These are phyloP conservation scores for Calocera cornea DNA, from an alignment of 768 basidiomycete species.

Conservation along the genomic window DNA sequence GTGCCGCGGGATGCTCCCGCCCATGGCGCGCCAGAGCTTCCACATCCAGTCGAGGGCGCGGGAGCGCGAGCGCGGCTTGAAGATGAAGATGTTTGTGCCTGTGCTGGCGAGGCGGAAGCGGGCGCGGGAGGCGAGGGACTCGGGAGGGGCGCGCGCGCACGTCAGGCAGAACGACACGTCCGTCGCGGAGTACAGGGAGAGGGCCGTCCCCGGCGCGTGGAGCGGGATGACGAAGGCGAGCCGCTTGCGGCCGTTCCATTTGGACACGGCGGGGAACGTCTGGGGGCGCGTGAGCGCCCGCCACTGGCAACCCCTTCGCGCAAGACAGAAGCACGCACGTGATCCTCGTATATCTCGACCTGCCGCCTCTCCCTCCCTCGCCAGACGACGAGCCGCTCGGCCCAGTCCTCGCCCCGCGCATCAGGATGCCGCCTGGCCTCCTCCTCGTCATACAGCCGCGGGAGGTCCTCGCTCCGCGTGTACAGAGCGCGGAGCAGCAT, in stretches of 20 bases:
- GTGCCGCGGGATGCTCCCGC: conserved; percentile 50
- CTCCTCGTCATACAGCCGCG: conserved; percentile 47
- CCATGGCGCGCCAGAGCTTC: conserved; percentile 67
- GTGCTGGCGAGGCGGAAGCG: conserved; percentile 34
- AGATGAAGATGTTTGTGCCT: conserved; percentile 76
- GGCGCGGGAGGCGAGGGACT: conserved; percentile 22
- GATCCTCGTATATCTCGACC: conserved; percentile 74
- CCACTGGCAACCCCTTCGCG: conserved; percentile 13
- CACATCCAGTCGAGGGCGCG: conserved; percentile 82
- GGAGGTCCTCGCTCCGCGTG: conserved; percentile 39
- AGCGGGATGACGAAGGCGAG: conserved; percentile 71
- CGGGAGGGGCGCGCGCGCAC: conserved; percentile 40
- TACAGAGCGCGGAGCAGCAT: conserved; percentile 74
- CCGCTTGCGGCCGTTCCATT: conserved; percentile 55
- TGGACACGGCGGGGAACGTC: conserved; percentile 49
- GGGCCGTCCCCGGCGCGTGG: conserved; percentile 40
- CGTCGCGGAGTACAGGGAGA: conserved; percentile 79
- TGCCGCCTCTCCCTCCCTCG: conserved; percentile 36
- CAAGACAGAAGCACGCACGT: conserved; percentile 38
- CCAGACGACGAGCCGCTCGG: conserved; percentile 81
- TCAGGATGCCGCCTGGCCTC: conserved; percentile 50
- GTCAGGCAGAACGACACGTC: conserved; percentile 72
- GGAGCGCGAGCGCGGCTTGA: conserved; percentile 65
- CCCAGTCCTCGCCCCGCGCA: conserved; percentile 51
- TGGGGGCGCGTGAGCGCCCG: conserved; percentile 9